These are phyloP conservation scores for Apium graveolens DNA, from an alignment of 129 eudicot genomes.

Conservation along the genomic window DNA sequence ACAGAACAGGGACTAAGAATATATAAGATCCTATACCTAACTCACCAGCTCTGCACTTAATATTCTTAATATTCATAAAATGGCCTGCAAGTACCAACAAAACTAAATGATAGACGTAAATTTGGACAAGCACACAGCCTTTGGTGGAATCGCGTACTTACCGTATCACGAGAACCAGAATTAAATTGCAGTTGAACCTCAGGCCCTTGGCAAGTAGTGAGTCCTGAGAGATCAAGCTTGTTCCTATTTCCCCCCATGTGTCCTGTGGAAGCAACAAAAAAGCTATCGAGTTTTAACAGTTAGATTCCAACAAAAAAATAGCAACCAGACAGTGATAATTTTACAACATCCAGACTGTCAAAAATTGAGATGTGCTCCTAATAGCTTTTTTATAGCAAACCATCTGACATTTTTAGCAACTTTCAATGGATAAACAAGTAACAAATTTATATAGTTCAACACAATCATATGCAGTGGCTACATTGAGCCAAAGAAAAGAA, in stretches of 20 bases:
- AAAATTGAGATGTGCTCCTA: neutral
- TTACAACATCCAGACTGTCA: neutral
- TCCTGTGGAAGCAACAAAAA: slow-evolving; percentile 19
- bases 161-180: slow-evolving; percentile 19
- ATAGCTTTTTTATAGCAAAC: neutral
- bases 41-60: neutral
- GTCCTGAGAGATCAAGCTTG: slow-evolving; percentile 16
- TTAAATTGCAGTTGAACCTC: slow-evolving; percentile 17
- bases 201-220: slow-evolving; percentile 18
- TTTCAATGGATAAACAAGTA: neutral
- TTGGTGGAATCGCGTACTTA: slow-evolving; percentile 8
- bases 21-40: neutral
- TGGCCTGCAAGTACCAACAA: neutral
- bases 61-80: neutral
- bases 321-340: neutral
- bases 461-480: neutral
- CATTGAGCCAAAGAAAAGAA: neutral
- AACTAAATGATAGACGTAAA: neutral
- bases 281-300: neutral
- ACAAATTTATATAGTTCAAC: neutral
- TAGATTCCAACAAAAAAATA: neutral
- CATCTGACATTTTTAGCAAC: neutral
- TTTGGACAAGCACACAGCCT: neutral
- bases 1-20: neutral
- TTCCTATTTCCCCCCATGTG: slow-evolving; percentile 9